Evolutionary conservation across 768 basidiomycete genomes (phyloP).

Genomic region (Psilocybe subaeruginosa): DNA sequence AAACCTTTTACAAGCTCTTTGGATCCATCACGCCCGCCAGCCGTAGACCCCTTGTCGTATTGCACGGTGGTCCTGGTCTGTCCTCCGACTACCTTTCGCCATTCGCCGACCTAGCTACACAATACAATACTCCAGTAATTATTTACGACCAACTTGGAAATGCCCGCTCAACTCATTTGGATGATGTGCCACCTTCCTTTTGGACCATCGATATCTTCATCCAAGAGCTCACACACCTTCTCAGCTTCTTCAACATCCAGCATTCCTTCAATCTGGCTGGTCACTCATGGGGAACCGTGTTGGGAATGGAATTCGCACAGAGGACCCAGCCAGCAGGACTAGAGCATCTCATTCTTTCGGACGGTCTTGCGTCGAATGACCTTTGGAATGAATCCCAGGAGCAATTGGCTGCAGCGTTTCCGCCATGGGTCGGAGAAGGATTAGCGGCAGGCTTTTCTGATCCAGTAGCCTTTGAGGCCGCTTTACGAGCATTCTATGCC

Average conservation of each 20-base stretch:
- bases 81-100: constrained; percentile 45
- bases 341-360: constrained; percentile 33
- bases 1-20: constrained; percentile 49
- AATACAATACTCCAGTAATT: constrained; percentile 43
- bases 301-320: constrained; percentile 47
- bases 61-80: constrained; percentile 57
- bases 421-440: background rate
- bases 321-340: constrained; percentile 41
- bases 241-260: constrained; percentile 42
- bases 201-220: constrained; percentile 56
- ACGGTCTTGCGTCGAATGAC: constrained; percentile 30
- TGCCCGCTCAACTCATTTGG: constrained; percentile 52
- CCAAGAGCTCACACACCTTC: constrained; percentile 54
- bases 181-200: constrained; percentile 45
- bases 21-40: constrained; percentile 22
- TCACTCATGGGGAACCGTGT: constrained; percentile 53
- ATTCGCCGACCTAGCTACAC: constrained; percentile 38
- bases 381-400: constrained; percentile 24
- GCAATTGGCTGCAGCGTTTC: background rate
- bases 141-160: constrained; percentile 58
- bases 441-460: background rate
- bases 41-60: constrained; percentile 45
- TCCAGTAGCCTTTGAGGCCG: constrained; percentile 3
- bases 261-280: constrained; percentile 48
- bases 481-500: constrained; percentile 26